Percentiles rank a stretch among this genome's conserved stretches.
phyloP scores from a whole-genome alignment of 805 yeast species.

The Danielia oregonensis region DNA sequence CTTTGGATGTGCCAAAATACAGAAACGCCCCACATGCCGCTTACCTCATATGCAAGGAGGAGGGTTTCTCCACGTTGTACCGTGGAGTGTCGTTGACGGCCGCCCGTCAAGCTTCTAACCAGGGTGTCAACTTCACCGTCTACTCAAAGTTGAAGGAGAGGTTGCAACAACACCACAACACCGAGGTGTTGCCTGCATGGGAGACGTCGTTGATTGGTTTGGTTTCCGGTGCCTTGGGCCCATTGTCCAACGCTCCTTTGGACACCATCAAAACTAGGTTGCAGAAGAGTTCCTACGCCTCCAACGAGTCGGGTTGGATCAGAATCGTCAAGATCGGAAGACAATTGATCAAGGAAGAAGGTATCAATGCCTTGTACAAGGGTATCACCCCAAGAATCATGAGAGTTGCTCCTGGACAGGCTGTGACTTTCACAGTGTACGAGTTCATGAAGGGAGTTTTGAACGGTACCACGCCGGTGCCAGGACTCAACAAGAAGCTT shows the following conservation, averaged over 20 bases:
- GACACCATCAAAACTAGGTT: constrained; percentile 96
- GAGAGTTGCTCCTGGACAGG: constrained; percentile 99
- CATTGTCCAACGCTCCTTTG: constrained; percentile 94
- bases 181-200: constrained; percentile 77
- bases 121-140: constrained; percentile 96
- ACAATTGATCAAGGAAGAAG: constrained; percentile 84
- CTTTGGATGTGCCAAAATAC: constrained; percentile 77
- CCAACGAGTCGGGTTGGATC: constrained; percentile 66
- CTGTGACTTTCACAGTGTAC: constrained; percentile 95
- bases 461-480: constrained; percentile 25
- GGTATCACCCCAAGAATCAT: constrained; percentile 98
- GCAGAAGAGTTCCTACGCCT: constrained; percentile 78
- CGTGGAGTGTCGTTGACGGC: constrained; percentile 96
- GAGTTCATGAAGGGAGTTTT: constrained; percentile 76
- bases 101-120: constrained; percentile 96
- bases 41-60: constrained; percentile 79
- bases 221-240: constrained; percentile 94
- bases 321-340: constrained; percentile 78
- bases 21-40: constrained; percentile 91
- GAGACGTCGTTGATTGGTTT: constrained; percentile 91
- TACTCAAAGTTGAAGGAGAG: constrained; percentile 78
- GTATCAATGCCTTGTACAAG: constrained; percentile 69
- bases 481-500: constrained; percentile 18
- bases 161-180: constrained; percentile 58
- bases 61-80: constrained; percentile 84